Conservation (phyloP, 352 stramenopile species). For the Plasmopara halstedii region DNA sequence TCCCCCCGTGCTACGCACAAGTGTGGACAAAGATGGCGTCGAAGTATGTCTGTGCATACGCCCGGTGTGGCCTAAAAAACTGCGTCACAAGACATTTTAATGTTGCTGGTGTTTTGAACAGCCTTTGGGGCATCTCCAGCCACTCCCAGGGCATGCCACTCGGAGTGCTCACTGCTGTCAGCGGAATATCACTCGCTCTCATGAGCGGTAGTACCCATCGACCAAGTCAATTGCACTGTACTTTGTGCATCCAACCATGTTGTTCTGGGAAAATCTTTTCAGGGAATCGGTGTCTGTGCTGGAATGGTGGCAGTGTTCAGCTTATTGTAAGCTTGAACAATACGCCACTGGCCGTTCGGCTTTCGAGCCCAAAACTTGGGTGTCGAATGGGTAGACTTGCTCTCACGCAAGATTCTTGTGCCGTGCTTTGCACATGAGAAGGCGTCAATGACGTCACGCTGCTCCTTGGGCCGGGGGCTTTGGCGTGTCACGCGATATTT, state of each 20-base stretch:
- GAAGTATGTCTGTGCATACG: no score
- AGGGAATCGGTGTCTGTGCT: conserved; percentile 4
- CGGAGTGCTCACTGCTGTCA: conserved; percentile 4
- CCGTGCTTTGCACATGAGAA: not conserved
- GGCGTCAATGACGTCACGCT: no score
- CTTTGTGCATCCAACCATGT: conserved; percentile 1
- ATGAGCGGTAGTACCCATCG: conserved; percentile 18
- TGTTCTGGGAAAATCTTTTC: conserved; percentile 7
- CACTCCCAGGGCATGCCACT: no score
- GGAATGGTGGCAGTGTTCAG: conserved; percentile 10
- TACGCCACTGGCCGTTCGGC: not conserved
- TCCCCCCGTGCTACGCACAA: no score
- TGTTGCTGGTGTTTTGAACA: no score
- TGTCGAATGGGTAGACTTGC: not conserved
- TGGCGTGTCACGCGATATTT: not conserved
- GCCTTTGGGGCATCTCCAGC: no score
- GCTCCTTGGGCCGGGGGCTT: not conserved
- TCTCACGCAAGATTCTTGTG: not conserved
- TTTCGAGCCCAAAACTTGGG: conserved; percentile 1
- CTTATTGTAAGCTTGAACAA: conserved; percentile 1
- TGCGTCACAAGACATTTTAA: no score
- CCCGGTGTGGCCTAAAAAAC: no score
- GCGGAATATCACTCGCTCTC: conserved; percentile 15
- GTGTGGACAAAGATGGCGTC: no score
- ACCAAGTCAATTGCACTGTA: conserved; percentile 6